phyloP scores from a whole-genome alignment of 148 eudicot genomes.

The Rhododendron vialii region DNA sequence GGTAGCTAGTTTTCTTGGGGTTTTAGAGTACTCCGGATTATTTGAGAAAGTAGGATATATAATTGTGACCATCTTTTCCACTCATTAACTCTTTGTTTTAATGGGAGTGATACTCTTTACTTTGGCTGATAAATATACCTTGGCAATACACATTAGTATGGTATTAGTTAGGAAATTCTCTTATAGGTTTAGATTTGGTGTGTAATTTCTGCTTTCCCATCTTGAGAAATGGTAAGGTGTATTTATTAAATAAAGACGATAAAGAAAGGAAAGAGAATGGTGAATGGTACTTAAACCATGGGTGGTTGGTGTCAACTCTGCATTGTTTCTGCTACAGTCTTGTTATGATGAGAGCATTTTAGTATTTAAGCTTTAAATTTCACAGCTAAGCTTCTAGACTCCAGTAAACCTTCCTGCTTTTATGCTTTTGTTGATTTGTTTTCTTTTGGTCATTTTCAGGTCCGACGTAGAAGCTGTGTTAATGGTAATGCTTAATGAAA shows the following conservation, averaged over 20 bases:
- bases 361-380: not conserved
- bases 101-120: not conserved
- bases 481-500: conserved; percentile 49
- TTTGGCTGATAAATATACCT: not conserved
- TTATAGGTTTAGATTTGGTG: not conserved
- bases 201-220: not conserved
- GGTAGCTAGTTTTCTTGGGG: not conserved
- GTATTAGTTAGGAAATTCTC: not conserved
- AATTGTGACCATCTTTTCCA: not conserved
- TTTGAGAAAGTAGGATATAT: not conserved
- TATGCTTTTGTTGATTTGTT: not conserved
- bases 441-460: conserved; percentile 40
- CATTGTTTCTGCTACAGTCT: not conserved
- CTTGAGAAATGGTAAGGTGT: not conserved
- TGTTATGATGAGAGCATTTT: not conserved
- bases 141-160: not conserved
- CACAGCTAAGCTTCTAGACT: conserved; percentile 1
- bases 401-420: not conserved
- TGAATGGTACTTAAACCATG: not conserved
- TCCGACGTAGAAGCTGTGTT: conserved; percentile 72
- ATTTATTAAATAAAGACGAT: not conserved
- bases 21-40: not conserved
- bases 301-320: not conserved
- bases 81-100: not conserved
- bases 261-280: not conserved